phyloP scores from a whole-genome alignment of 2,329 filamentous ascomycete species.

The Sporothrix schenckii region DNA sequence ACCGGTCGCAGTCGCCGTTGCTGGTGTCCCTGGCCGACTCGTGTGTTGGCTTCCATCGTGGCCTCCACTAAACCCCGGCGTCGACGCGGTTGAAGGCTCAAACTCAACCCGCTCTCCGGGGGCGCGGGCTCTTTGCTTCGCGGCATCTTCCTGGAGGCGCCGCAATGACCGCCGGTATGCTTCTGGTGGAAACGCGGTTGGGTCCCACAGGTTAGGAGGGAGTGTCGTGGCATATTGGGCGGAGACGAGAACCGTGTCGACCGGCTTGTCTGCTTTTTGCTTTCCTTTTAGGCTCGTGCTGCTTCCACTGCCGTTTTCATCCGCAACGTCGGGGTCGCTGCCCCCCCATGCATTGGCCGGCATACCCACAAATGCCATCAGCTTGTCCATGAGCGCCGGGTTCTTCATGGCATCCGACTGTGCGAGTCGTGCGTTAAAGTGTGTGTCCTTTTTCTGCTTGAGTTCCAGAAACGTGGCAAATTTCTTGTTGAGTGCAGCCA shows the following conservation, averaged over 20 bases:
- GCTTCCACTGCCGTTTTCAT: slow-evolving; percentile 36
- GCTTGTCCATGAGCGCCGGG: slow-evolving; percentile 70
- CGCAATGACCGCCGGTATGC: slow-evolving; percentile 57
- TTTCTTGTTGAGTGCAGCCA: slow-evolving; percentile 59
- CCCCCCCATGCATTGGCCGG: slow-evolving; percentile 43
- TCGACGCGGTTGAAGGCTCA: slow-evolving; percentile 45
- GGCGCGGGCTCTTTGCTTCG: slow-evolving; percentile 51
- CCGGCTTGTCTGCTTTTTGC: slow-evolving; percentile 34
- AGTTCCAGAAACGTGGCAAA: slow-evolving; percentile 74
- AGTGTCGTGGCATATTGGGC: slow-evolving; percentile 68
- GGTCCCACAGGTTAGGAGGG: slow-evolving; percentile 60
- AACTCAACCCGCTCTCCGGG: slow-evolving; percentile 56
- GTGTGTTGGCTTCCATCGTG: slow-evolving; percentile 33
- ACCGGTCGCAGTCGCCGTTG: slow-evolving; percentile 34
- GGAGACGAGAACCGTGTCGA: background rate
- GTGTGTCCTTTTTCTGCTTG: slow-evolving; percentile 70
- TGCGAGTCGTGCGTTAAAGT: slow-evolving; percentile 77
- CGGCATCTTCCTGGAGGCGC: slow-evolving; percentile 52
- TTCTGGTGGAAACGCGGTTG: slow-evolving; percentile 57
- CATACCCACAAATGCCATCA: slow-evolving; percentile 67
- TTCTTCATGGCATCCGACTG: slow-evolving; percentile 69
- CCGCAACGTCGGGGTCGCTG: slow-evolving; percentile 30
- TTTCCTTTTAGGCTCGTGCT: background rate
- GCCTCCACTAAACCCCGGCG: slow-evolving; percentile 25
- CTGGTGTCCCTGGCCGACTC: slow-evolving; percentile 44